Conservation (phyloP, 257 asterid genomes). For the Lantana camara region DNA sequence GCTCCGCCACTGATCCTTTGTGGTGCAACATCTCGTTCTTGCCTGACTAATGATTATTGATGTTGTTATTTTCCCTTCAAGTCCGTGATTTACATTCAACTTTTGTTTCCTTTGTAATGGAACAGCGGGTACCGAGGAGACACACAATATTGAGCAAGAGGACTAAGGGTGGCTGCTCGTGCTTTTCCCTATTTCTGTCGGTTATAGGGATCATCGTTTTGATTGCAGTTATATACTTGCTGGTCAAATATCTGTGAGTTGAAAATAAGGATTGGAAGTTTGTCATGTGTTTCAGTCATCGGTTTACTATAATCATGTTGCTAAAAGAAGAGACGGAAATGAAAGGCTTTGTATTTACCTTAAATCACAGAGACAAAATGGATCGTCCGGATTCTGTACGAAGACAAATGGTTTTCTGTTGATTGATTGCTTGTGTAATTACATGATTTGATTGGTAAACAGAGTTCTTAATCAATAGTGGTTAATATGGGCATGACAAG, state of each 20-base stretch:
- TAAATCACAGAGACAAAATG: background rate
- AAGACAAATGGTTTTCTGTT: background rate
- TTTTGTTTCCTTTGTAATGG: conserved; percentile 4
- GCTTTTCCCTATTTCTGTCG: conserved; percentile 66
- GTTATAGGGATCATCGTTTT: conserved; percentile 70
- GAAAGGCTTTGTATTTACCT: conserved; percentile 15
- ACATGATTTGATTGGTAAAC: conserved; percentile 1
- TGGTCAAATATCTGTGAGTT: conserved; percentile 72
- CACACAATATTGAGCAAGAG: conserved; percentile 80
- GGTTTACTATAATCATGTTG: background rate
- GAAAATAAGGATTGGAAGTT: background rate
- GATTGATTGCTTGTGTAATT: background rate
- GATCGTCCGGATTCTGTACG: too few relatives aligned
- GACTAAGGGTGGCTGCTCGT: conserved; percentile 92
- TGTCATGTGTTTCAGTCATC: conserved; percentile 10
- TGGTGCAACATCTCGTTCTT: background rate
- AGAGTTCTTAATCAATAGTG: too few relatives aligned
- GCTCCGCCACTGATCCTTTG: too few relatives aligned
- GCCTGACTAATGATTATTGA: background rate
- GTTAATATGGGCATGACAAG: too few relatives aligned
- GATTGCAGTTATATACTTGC: conserved; percentile 60
- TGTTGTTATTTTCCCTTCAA: too few relatives aligned
- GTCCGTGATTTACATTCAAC: background rate
- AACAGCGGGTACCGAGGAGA: conserved; percentile 75
- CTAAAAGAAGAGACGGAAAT: conserved; percentile 5